Evolutionary conservation across 176 grass and related monocot genomes (phyloP).

Genomic region (Cymbopogon citratus): DNA sequence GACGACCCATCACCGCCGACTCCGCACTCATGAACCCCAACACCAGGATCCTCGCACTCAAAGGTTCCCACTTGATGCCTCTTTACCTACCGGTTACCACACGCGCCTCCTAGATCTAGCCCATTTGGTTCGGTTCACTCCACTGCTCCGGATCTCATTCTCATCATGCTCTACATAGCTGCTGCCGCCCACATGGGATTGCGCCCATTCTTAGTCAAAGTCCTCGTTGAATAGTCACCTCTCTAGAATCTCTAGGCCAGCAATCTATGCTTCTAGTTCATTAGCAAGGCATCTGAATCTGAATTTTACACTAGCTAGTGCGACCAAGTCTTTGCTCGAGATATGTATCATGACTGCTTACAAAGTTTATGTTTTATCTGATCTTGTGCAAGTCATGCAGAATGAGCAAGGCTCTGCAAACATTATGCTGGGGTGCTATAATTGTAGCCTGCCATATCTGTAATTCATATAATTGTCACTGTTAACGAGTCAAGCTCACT

Average conservation of each 20-base stretch:
- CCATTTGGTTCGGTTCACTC: too few relatives aligned
- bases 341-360: background rate
- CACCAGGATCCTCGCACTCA: conserved; percentile 92
- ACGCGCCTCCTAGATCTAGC: conserved; percentile 22
- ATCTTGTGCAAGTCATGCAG: too few relatives aligned
- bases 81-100: background rate
- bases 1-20: conserved; percentile 94
- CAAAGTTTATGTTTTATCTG: background rate
- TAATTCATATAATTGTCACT: background rate
- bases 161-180: background rate
- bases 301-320: background rate
- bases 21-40: conserved; percentile 97
- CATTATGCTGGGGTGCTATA: too few relatives aligned
- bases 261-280: background rate
- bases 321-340: background rate
- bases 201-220: background rate
- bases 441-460: too few relatives aligned
- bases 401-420: too few relatives aligned
- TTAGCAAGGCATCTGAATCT: background rate
- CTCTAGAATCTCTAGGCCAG: background rate
- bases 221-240: background rate
- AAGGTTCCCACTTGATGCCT: conserved; percentile 38
- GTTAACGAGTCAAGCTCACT: background rate
- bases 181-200: background rate
- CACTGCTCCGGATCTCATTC: background rate